phyloP scores from a whole-genome alignment of 1,139 yeast genomes.

The Kurtzmaniella quercitrusa region DNA sequence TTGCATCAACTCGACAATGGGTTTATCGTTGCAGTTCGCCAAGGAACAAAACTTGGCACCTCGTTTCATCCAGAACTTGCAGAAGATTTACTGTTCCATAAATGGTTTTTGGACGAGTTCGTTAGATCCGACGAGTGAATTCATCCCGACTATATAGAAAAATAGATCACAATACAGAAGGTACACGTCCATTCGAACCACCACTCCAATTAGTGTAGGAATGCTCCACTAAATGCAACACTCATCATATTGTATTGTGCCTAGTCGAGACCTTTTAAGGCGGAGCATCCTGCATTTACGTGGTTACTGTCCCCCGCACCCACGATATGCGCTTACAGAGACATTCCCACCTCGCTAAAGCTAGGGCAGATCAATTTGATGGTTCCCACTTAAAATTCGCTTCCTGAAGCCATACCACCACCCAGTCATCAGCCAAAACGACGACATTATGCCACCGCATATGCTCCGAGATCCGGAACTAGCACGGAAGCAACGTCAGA shows the following conservation, averaged over 20 bases:
- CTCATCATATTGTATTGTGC: too few relatives aligned
- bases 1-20: constrained; percentile 37
- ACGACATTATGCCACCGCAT: neutral
- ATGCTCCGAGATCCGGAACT: neutral
- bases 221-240: too few relatives aligned
- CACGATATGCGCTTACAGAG: too few relatives aligned
- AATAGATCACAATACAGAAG: too few relatives aligned
- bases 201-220: too few relatives aligned
- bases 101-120: constrained; percentile 65
- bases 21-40: constrained; percentile 67
- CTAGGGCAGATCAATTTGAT: neutral
- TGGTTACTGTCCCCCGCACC: too few relatives aligned
- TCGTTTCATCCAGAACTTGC: constrained; percentile 81
- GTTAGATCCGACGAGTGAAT: constrained; percentile 20
- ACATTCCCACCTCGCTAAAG: too few relatives aligned
- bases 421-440: neutral
- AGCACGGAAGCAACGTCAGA: neutral
- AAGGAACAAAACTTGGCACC: constrained; percentile 65
- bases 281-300: too few relatives aligned
- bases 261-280: too few relatives aligned
- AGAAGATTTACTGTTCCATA: constrained; percentile 57
- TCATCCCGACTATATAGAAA: too few relatives aligned
- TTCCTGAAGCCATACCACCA: neutral
- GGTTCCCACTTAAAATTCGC: neutral
- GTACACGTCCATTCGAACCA: too few relatives aligned